Percentiles rank a stretch among this genome's conserved stretches.
These are phyloP conservation scores for Sphenostylis stenocarpa DNA, from an alignment of 306 rosid genomes.

Conservation along the genomic window DNA sequence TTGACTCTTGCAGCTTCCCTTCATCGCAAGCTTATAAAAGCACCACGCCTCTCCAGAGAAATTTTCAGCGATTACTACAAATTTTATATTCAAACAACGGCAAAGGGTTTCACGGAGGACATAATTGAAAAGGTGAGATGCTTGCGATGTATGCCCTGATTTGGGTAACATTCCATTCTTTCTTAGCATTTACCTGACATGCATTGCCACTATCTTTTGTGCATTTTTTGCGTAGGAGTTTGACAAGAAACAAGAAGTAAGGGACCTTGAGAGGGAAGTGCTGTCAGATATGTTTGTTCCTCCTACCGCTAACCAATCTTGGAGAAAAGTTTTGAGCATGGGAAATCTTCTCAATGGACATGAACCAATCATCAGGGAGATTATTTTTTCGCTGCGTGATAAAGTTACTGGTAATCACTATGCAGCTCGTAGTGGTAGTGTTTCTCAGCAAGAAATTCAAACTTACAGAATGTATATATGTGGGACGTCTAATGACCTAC, in stretches of 20 bases:
- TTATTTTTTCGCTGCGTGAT: slow-evolving; percentile 69
- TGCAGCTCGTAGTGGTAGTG: slow-evolving; percentile 51
- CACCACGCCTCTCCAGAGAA: slow-evolving; percentile 79
- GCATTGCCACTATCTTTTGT: slow-evolving; percentile 22
- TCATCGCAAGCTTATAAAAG: slow-evolving; percentile 71
- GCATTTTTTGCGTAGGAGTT: slow-evolving; percentile 49
- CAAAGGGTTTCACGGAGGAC: slow-evolving; percentile 48
- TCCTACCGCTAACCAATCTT: slow-evolving; percentile 90
- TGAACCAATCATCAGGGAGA: slow-evolving; percentile 86
- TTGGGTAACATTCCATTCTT: slow-evolving; percentile 2
- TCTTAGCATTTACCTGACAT: slow-evolving; percentile 31
- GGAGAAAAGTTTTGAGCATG: slow-evolving; percentile 97
- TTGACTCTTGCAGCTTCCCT: slow-evolving; percentile 82
- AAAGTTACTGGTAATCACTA: slow-evolving; percentile 72
- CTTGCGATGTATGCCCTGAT: slow-evolving; percentile 1
- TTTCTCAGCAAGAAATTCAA: slow-evolving; percentile 66
- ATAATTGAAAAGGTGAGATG: slow-evolving; percentile 53
- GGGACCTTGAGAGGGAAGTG: slow-evolving; percentile 59
- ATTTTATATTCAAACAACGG: slow-evolving; percentile 69
- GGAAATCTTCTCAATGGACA: slow-evolving; percentile 99
- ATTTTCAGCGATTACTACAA: slow-evolving; percentile 68
- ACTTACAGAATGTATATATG: slow-evolving; percentile 85
- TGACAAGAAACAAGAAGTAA: slow-evolving; percentile 62
- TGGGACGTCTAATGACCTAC: slow-evolving; percentile 89
- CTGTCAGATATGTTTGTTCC: slow-evolving; percentile 77